phyloP scores from a whole-genome alignment of 192 early-diverging fungal genomes.

The Geranomyces variabilis region DNA sequence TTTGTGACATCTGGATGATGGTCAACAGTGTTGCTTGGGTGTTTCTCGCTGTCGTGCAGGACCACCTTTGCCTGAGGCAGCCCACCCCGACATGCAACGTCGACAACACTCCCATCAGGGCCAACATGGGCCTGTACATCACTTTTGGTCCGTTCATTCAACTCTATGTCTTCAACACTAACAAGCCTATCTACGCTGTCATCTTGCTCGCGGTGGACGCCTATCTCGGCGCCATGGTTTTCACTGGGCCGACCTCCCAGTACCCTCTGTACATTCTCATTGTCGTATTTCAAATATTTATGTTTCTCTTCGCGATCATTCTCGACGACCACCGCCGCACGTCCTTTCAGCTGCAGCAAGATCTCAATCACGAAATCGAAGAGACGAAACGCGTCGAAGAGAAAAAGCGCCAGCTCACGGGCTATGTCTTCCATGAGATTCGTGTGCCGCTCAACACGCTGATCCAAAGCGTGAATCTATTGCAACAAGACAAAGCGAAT shows the following conservation, averaged over 20 bases:
- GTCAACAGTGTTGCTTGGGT: constrained; percentile 13
- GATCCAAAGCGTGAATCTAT: constrained; percentile 7
- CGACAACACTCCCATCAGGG: constrained; percentile 1
- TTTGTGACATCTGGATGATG: not conserved
- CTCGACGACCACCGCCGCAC: constrained; percentile 13
- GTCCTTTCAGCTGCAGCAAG: constrained; percentile 7
- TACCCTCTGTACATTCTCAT: constrained; percentile 11
- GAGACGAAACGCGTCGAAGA: constrained; percentile 8
- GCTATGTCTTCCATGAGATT: constrained; percentile 20
- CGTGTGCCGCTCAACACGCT: constrained; percentile 17
- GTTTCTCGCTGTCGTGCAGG: not conserved
- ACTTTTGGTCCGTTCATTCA: constrained; percentile 14
- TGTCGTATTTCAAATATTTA: constrained; percentile 2
- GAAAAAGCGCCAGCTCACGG: constrained; percentile 14
- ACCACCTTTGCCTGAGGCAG: not conserved
- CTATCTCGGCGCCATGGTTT: constrained; percentile 7
- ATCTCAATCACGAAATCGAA: not conserved
- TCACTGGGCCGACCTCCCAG: not conserved
- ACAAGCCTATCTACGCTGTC: constrained; percentile 5
- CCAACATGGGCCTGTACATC: constrained; percentile 13
- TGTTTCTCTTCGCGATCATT: constrained; percentile 12
- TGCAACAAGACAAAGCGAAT: not conserved
- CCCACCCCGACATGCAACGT: not conserved
- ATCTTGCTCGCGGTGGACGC: not conserved
- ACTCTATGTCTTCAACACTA: constrained; percentile 6